Percentiles rank a stretch among this genome's conserved stretches.
These are phyloP conservation scores for Abortiporus biennis DNA, from an alignment of 1,284 basidiomycete genomes.

Conservation along the genomic window DNA sequence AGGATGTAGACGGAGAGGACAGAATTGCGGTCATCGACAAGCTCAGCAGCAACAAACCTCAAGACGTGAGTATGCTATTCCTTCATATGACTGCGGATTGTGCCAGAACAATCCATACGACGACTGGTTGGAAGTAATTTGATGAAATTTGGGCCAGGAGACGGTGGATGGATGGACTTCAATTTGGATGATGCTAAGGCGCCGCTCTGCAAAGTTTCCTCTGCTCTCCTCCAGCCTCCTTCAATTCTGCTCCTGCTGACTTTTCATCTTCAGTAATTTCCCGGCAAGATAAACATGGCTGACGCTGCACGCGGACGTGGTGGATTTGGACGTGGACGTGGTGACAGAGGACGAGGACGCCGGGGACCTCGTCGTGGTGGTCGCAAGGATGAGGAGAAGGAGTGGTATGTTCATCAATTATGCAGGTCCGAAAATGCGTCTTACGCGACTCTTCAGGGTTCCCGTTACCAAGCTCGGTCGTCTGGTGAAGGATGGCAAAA, in stretches of 20 bases:
- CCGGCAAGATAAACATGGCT: constrained; percentile 48
- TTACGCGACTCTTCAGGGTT: constrained; percentile 49
- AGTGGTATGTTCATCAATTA: constrained; percentile 67
- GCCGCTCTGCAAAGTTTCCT: constrained; percentile 1
- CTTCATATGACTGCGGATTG: constrained; percentile 3
- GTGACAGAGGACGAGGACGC: constrained; percentile 78
- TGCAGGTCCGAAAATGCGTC: background rate
- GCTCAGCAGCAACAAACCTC: constrained; percentile 6
- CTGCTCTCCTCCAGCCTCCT: background rate
- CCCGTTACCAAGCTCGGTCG: constrained; percentile 99
- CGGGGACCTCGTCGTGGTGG: constrained; percentile 92
- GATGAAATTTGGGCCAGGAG: background rate
- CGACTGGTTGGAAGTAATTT: background rate
- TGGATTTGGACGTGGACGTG: constrained; percentile 88
- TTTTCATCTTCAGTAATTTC: constrained; percentile 11
- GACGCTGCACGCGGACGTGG: constrained; percentile 76
- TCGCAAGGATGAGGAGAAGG: constrained; percentile 99
- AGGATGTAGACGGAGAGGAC: background rate
- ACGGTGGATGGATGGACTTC: constrained; percentile 3
- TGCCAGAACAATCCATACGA: background rate
- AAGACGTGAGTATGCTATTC: constrained; percentile 30
- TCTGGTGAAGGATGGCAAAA: constrained; percentile 99
- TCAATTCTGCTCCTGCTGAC: background rate
- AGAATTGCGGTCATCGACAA: background rate
- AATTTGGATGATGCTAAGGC: constrained; percentile 3